Evolutionary conservation across 441 rosid species (phyloP).

Genomic region (Macaranga tanarius): DNA sequence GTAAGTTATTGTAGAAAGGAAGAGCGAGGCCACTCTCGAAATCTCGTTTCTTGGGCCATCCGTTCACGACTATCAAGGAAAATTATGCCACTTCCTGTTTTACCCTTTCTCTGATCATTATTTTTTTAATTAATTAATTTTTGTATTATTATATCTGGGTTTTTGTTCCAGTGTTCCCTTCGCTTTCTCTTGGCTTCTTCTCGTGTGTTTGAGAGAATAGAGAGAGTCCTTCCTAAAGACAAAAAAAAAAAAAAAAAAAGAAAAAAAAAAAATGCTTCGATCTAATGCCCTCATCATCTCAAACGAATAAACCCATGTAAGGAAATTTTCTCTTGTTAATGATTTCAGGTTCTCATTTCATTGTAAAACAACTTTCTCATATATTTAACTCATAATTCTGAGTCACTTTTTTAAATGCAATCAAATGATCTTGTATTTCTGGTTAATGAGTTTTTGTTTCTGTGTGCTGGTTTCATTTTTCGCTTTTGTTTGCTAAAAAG

Average conservation of each 20-base stretch:
- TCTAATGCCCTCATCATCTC: conserved; percentile 37
- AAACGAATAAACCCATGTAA: conserved; percentile 46
- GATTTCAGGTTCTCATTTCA: conserved; percentile 13
- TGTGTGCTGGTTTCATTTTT: conserved; percentile 29
- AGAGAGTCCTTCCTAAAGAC: conserved; percentile 16
- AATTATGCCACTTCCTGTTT: conserved; percentile 36
- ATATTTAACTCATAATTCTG: conserved; percentile 16
- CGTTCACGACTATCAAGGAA: conserved; percentile 55
- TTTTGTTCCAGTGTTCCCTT: conserved; percentile 29
- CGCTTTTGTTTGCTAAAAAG: conserved; percentile 35
- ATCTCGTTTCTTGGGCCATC: conserved; percentile 66
- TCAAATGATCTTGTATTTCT: conserved; percentile 42
- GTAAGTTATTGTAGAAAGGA: background rate
- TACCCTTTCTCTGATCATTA: conserved; percentile 30
- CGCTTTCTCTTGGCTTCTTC: conserved; percentile 28
- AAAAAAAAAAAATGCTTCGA: conserved; percentile 39
- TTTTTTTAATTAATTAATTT: background rate
- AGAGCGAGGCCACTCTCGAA: conserved; percentile 28
- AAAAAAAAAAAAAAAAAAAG: no score
- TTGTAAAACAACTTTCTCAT: background rate
- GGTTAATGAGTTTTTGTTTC: conserved; percentile 35
- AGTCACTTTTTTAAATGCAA: conserved; percentile 46
- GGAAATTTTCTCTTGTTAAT: conserved; percentile 15
- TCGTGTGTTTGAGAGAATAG: conserved; percentile 7
- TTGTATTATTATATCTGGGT: conserved; percentile 22